Evolutionary conservation across 345 rosid species (phyloP).

Genomic region (Theobroma cacao): DNA sequence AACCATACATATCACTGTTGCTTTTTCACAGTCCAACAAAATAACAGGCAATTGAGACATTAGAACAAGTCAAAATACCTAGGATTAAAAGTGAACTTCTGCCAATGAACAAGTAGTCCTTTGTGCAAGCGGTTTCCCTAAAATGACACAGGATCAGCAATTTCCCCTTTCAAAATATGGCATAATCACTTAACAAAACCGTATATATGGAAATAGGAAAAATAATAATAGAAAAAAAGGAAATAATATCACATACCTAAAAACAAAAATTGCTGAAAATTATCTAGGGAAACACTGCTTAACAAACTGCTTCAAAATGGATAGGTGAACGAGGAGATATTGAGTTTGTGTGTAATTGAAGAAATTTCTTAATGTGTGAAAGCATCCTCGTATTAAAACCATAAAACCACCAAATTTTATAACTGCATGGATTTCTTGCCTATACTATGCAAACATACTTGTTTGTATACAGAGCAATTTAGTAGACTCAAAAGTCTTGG

Average conservation of each 20-base stretch:
- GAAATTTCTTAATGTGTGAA: not conserved
- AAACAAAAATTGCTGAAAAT: not conserved
- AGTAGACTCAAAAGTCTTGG: not conserved
- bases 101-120: slow-evolving; percentile 91
- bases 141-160: slow-evolving; percentile 16
- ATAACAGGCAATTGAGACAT: not conserved
- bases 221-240: not conserved
- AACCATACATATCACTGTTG: not conserved
- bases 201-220: not conserved
- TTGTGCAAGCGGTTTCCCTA: slow-evolving; percentile 86
- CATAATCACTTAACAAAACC: not conserved
- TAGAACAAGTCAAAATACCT: slow-evolving; percentile 48
- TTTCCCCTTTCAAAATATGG: not conserved
- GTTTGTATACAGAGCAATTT: not conserved
- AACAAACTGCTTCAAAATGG: not conserved
- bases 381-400: not conserved
- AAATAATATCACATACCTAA: not conserved
- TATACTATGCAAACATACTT: not conserved
- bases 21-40: not conserved
- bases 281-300: not conserved
- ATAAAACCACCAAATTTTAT: not conserved
- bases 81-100: slow-evolving; percentile 94
- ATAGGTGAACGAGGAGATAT: not conserved
- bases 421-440: not conserved
- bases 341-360: not conserved